Percentiles rank a stretch among this genome's conserved stretches.
Conservation (phyloP, 768 basidiomycete genomes). For the Neoboletus brunneissimus region DNA sequence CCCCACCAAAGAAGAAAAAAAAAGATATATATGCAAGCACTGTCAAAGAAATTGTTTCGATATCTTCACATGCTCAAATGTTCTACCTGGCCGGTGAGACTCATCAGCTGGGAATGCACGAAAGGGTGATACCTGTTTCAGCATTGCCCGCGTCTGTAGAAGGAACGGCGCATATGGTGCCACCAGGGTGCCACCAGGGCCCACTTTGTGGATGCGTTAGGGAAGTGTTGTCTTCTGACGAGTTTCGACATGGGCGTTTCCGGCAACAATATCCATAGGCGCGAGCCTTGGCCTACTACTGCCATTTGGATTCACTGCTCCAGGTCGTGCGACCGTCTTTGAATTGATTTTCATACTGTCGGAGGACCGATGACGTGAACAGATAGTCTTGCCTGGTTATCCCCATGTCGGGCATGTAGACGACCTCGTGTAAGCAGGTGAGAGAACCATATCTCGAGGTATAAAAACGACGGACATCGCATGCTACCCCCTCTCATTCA, state of each 20-base stretch:
- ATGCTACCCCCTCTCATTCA: slow-evolving; percentile 3
- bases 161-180: neutral
- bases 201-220: slow-evolving; percentile 31
- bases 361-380: slow-evolving; percentile 29
- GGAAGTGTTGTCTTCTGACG: slow-evolving; percentile 29
- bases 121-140: slow-evolving; percentile 33
- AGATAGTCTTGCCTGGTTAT: slow-evolving; percentile 17
- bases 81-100: slow-evolving; percentile 19
- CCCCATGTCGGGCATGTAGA: slow-evolving; percentile 24
- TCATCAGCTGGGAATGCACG: slow-evolving; percentile 25
- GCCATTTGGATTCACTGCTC: slow-evolving; percentile 21
- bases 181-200: neutral
- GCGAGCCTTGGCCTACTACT: slow-evolving; percentile 6
- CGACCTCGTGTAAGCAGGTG: slow-evolving; percentile 30
- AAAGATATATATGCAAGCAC: slow-evolving; percentile 8
- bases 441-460: slow-evolving; percentile 24
- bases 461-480: slow-evolving; percentile 26
- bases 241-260: slow-evolving; percentile 31
- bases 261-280: slow-evolving; percentile 18
- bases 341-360: slow-evolving; percentile 26
- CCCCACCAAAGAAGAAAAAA: slow-evolving; percentile 2
- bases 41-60: slow-evolving; percentile 6
- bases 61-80: slow-evolving; percentile 25
- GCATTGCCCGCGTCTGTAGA: slow-evolving; percentile 1
- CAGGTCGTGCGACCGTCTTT: slow-evolving; percentile 29